A percentile compares a stretch with the other conserved stretches of the same genome.
Evolutionary conservation across 495 filamentous ascomycete genomes (phyloP).

Genomic region (Tuber brumale): DNA sequence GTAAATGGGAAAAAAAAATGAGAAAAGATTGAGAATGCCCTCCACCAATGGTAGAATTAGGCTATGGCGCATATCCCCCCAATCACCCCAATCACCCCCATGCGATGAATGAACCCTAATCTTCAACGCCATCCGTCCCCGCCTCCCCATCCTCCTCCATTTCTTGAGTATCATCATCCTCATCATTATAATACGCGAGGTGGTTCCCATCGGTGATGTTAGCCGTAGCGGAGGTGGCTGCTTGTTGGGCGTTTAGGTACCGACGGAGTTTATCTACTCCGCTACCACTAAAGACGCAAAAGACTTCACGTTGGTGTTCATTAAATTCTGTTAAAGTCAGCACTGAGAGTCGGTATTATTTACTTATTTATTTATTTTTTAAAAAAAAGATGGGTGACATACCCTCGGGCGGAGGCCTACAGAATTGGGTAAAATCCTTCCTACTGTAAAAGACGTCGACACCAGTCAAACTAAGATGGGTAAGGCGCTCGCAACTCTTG

Average conservation of each 20-base stretch:
- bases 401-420: slow-evolving; percentile 76
- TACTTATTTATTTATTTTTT: no score
- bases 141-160: slow-evolving; percentile 34
- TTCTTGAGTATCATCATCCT: slow-evolving; percentile 31
- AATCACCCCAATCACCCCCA: not conserved
- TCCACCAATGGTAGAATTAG: not conserved
- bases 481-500: slow-evolving; percentile 84
- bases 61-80: not conserved
- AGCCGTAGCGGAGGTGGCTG: slow-evolving; percentile 1
- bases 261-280: slow-evolving; percentile 72
- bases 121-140: slow-evolving; percentile 27
- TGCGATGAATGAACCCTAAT: not conserved
- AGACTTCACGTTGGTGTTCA: slow-evolving; percentile 86
- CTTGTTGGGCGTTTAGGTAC: slow-evolving; percentile 58
- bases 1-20: not conserved
- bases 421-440: slow-evolving; percentile 71
- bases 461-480: slow-evolving; percentile 93
- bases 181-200: slow-evolving; percentile 25
- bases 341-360: not conserved
- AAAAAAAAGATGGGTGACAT: slow-evolving; percentile 24
- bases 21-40: not conserved
- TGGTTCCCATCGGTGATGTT: slow-evolving; percentile 12
- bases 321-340: slow-evolving; percentile 71
- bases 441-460: slow-evolving; percentile 72
- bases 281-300: slow-evolving; percentile 87